phyloP scores from a whole-genome alignment of 1,284 basidiomycete species.

The Ganoderma lingzhi region DNA sequence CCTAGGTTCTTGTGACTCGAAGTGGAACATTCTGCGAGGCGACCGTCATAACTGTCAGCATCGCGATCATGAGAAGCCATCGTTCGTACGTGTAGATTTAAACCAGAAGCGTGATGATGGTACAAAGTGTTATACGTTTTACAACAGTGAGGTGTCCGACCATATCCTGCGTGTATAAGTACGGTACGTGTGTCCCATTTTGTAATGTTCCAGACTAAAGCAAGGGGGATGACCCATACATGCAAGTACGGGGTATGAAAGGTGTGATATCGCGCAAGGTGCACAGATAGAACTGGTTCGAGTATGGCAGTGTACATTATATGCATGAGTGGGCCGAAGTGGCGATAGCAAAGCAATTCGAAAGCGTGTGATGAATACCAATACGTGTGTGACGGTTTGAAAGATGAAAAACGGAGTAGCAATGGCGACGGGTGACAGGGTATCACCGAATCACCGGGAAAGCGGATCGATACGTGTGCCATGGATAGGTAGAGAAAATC shows the following conservation, averaged over 20 bases:
- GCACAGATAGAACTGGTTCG: not conserved
- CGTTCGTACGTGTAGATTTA: not conserved
- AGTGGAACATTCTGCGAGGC: not conserved
- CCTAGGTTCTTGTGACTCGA: too few relatives aligned
- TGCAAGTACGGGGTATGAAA: not conserved
- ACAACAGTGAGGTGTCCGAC: not conserved
- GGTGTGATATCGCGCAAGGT: not conserved
- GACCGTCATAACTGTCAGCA: not conserved
- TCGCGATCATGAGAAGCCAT: not conserved
- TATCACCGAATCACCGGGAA: constrained; percentile 3
- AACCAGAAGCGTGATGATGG: not conserved
- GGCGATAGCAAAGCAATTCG: not conserved
- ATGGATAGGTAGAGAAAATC: not conserved
- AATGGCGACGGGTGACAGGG: not conserved
- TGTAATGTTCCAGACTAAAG: not conserved
- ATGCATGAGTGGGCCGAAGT: not conserved
- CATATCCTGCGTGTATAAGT: not conserved
- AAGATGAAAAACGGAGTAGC: not conserved
- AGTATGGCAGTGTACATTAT: not conserved
- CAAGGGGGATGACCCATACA: not conserved
- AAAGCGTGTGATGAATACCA: not conserved
- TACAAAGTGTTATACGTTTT: not conserved
- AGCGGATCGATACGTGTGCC: not conserved
- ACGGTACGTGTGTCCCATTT: not conserved
- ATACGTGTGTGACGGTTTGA: not conserved